These are phyloP conservation scores for Phytophthora podocarpi DNA, from an alignment of 352 stramenopile genomes.

Conservation along the genomic window DNA sequence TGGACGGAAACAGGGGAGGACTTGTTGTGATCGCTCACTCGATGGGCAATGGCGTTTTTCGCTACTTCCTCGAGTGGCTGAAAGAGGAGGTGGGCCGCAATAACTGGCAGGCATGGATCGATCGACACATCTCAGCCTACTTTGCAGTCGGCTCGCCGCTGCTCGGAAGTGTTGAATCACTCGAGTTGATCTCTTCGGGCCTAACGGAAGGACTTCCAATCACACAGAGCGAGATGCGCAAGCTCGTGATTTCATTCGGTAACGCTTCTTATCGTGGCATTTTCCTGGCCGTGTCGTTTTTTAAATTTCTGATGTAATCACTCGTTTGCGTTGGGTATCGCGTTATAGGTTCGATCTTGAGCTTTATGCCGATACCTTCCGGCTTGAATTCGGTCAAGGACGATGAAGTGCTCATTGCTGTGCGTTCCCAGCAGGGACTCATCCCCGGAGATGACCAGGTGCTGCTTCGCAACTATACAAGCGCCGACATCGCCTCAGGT, in stretches of 20 bases:
- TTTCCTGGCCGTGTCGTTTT: not conserved
- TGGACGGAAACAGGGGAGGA: slow-evolving; percentile 49
- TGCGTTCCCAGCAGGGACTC: slow-evolving; percentile 43
- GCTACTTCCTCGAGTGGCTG: slow-evolving; percentile 86
- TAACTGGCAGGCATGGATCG: slow-evolving; percentile 79
- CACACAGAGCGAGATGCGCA: slow-evolving; percentile 67
- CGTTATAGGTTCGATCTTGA: slow-evolving; percentile 75
- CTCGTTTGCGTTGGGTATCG: not conserved
- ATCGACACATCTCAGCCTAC: slow-evolving; percentile 74
- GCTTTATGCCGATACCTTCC: slow-evolving; percentile 74
- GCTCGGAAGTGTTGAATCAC: slow-evolving; percentile 67
- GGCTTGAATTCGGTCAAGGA: slow-evolving; percentile 53
- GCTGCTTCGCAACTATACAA: slow-evolving; percentile 60
- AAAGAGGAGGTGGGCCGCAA: slow-evolving; percentile 75
- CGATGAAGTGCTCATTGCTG: slow-evolving; percentile 56
- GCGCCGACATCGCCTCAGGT: slow-evolving; percentile 66
- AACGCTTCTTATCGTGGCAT: not conserved
- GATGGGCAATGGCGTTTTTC: slow-evolving; percentile 81
- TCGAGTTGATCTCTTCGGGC: slow-evolving; percentile 73
- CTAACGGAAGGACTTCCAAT: slow-evolving; percentile 70
- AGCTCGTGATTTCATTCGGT: slow-evolving; percentile 80
- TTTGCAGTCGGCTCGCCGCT: slow-evolving; percentile 77
- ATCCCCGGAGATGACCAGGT: slow-evolving; percentile 23
- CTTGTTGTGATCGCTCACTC: slow-evolving; percentile 84
- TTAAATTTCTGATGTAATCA: not conserved